Evolutionary conservation across 306 rosid genomes (phyloP).

Genomic region (Vicia sativa): DNA sequence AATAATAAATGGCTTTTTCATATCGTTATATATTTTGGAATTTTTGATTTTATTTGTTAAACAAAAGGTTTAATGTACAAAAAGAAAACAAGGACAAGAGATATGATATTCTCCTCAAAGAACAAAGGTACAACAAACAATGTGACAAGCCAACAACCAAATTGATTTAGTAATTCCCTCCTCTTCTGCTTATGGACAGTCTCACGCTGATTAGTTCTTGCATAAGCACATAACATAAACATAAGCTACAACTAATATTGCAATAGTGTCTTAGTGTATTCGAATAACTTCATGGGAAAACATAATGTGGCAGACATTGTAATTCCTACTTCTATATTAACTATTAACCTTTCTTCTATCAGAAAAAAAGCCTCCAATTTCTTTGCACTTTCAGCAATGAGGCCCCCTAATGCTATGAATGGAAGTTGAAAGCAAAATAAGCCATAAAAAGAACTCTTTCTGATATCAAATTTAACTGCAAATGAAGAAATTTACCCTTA

Average conservation of each 20-base stretch:
- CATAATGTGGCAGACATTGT: slow-evolving; percentile 39
- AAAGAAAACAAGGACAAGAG: neutral
- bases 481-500: slow-evolving; percentile 24
- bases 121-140: neutral
- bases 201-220: slow-evolving; percentile 47
- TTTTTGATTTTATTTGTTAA: too few relatives aligned
- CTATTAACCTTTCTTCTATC: too few relatives aligned
- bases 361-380: neutral
- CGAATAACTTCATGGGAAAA: slow-evolving; percentile 26
- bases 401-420: neutral
- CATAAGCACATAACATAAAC: slow-evolving; percentile 57
- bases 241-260: slow-evolving; percentile 51
- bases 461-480: slow-evolving; percentile 4
- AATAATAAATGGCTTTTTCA: too few relatives aligned
- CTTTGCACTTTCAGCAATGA: neutral
- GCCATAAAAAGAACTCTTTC: slow-evolving; percentile 17
- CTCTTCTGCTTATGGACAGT: slow-evolving; percentile 56
- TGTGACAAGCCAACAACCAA: neutral
- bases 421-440: slow-evolving; percentile 18
- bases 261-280: slow-evolving; percentile 29
- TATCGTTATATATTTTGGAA: too few relatives aligned
- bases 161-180: neutral
- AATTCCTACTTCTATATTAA: neutral
- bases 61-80: neutral
- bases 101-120: neutral